phyloP scores from a whole-genome alignment of 2,329 filamentous ascomycete species.

The Hyphodiscus sp. region DNA sequence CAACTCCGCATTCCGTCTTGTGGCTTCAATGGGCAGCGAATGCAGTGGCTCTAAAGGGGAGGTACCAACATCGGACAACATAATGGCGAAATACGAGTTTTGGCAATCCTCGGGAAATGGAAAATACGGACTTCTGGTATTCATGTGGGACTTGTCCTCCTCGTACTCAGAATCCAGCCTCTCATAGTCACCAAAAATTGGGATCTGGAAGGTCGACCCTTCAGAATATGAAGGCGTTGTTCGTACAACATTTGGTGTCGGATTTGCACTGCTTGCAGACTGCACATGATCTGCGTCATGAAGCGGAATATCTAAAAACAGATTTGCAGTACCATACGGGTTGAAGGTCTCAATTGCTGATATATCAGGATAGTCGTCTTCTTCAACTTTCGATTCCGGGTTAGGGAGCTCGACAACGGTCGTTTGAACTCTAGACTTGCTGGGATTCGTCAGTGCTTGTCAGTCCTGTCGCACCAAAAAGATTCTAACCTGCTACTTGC shows the following conservation, averaged over 20 bases:
- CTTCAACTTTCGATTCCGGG: neutral
- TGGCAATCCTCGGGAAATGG: neutral
- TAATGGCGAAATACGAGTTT: neutral
- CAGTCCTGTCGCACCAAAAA: neutral
- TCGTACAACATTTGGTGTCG: neutral
- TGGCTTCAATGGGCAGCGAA: slow-evolving; percentile 23
- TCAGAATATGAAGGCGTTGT: neutral
- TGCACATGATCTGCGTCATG: neutral
- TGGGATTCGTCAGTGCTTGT: neutral
- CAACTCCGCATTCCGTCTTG: slow-evolving; percentile 22
- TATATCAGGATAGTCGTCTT: neutral
- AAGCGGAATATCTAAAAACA: neutral
- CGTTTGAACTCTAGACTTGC: neutral
- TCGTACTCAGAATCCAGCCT: neutral
- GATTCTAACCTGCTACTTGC: neutral
- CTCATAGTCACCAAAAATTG: neutral
- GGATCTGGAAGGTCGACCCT: neutral
- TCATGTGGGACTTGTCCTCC: neutral
- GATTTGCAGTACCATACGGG: neutral
- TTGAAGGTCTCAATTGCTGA: neutral
- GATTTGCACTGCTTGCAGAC: neutral
- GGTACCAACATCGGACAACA: neutral
- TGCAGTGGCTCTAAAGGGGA: slow-evolving; percentile 27
- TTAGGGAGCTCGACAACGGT: neutral
- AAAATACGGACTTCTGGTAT: neutral